phyloP scores from a whole-genome alignment of 1,139 yeast genomes.

The Scheffersomyces insectosa region DNA sequence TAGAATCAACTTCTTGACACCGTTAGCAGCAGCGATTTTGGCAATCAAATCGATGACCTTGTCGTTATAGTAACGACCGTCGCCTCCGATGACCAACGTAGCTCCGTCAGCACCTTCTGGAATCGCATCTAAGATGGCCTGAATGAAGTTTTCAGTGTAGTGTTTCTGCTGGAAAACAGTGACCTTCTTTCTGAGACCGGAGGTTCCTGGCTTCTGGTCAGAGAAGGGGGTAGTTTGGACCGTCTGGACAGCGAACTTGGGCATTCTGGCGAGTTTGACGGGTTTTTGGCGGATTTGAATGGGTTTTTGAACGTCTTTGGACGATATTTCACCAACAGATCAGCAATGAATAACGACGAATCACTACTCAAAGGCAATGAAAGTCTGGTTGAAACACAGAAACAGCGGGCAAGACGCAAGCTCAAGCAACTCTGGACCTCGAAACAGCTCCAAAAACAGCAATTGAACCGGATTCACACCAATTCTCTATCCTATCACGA shows the following conservation, averaged over 20 bases:
- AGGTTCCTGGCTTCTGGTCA: constrained; percentile 98
- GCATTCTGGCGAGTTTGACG: no score
- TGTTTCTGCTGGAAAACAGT: constrained; percentile 75
- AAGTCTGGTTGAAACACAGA: no score
- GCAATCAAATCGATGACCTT: constrained; percentile 80
- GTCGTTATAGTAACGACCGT: constrained; percentile 90
- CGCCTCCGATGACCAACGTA: constrained; percentile 92
- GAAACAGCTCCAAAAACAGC: no score
- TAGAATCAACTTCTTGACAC: constrained; percentile 77
- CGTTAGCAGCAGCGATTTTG: constrained; percentile 86
- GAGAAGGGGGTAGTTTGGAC: constrained; percentile 69
- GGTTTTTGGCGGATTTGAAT: neutral
- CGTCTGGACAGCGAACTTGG: constrained; percentile 20
- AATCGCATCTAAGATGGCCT: constrained; percentile 78
- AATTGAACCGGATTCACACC: no score
- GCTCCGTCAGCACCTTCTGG: constrained; percentile 84
- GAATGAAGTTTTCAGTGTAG: constrained; percentile 93
- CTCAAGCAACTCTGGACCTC: no score
- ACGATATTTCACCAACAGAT: no score
- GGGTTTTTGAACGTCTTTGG: no score
- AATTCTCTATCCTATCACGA: no score
- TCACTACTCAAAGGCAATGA: no score
- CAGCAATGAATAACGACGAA: no score
- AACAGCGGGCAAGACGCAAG: no score
- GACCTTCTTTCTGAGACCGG: constrained; percentile 93